Percentiles rank a stretch among this genome's conserved stretches.
phyloP scores from a whole-genome alignment of 768 basidiomycete genomes.

The Xanthoconium purpureum region DNA sequence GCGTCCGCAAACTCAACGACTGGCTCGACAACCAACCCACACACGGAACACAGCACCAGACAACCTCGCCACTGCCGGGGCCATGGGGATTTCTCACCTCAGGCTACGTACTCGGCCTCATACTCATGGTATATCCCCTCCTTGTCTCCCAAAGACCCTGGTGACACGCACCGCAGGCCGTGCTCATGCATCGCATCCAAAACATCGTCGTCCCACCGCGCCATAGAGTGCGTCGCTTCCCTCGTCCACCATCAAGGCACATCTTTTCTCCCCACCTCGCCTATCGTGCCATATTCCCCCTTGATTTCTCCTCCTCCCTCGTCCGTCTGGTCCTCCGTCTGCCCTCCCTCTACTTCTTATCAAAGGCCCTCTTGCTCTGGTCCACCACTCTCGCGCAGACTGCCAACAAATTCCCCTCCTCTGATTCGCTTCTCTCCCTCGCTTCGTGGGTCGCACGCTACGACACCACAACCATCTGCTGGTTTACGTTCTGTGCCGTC shows the following conservation, averaged over 20 bases:
- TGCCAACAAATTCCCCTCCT: slow-evolving; percentile 39
- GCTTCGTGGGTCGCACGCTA: slow-evolving; percentile 44
- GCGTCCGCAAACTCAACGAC: not conserved
- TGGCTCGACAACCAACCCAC: not conserved
- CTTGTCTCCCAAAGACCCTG: not conserved
- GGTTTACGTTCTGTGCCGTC: slow-evolving; percentile 68
- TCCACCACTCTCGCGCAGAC: slow-evolving; percentile 56
- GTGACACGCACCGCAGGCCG: slow-evolving; percentile 41
- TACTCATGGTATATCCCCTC: slow-evolving; percentile 53
- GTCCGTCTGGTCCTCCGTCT: slow-evolving; percentile 59
- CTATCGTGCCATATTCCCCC: slow-evolving; percentile 50
- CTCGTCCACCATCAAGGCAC: slow-evolving; percentile 25
- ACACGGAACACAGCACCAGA: not conserved
- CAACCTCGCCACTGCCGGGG: slow-evolving; percentile 40
- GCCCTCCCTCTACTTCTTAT: slow-evolving; percentile 62
- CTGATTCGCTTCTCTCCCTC: slow-evolving; percentile 34
- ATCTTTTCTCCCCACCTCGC: slow-evolving; percentile 24
- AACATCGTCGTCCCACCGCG: slow-evolving; percentile 72
- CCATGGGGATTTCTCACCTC: slow-evolving; percentile 75
- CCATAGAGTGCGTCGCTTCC: slow-evolving; percentile 13
- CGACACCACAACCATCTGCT: slow-evolving; percentile 65
- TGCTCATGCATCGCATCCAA: slow-evolving; percentile 73
- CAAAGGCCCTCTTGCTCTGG: slow-evolving; percentile 58
- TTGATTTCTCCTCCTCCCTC: slow-evolving; percentile 58
- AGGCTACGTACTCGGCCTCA: slow-evolving; percentile 63